Conservation (phyloP, 306 rosid species). For the Acacia crassicarpa region DNA sequence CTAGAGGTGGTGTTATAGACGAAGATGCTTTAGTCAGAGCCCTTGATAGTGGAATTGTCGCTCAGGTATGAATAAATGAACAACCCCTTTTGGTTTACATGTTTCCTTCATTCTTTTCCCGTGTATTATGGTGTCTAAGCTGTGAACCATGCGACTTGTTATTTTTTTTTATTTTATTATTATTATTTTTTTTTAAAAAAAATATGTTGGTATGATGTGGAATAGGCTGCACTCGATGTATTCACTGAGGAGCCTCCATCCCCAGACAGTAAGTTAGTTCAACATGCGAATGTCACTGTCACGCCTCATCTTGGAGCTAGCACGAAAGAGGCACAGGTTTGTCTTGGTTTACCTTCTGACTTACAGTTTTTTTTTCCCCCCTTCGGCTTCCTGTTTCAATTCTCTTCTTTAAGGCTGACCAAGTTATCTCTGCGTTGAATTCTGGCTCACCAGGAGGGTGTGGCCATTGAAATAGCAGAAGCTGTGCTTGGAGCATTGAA, state of each 20-base stretch:
- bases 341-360: not conserved
- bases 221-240: conserved; percentile 77
- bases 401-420: not conserved
- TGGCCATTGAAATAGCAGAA: conserved; percentile 81
- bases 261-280: conserved; percentile 63
- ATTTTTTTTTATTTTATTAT: not conserved
- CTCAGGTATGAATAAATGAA: conserved; percentile 47
- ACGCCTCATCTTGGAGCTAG: conserved; percentile 89
- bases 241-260: conserved; percentile 75
- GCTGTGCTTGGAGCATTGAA: conserved; percentile 75
- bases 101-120: not conserved
- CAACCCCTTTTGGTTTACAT: not conserved
- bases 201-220: not conserved
- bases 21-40: conserved; percentile 69
- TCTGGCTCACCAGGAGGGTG: conserved; percentile 54
- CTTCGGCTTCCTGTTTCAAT: not conserved
- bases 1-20: conserved; percentile 76
- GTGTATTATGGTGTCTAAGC: not conserved
- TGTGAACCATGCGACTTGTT: not conserved
- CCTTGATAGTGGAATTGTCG: conserved; percentile 59
- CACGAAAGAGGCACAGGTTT: conserved; percentile 78
- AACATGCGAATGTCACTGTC: conserved; percentile 60
- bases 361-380: not conserved
- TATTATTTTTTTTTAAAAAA: too few relatives aligned
- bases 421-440: not conserved